Evolutionary conservation across 345 rosid genomes (phyloP).

Genomic region (Ceriops tagal): DNA sequence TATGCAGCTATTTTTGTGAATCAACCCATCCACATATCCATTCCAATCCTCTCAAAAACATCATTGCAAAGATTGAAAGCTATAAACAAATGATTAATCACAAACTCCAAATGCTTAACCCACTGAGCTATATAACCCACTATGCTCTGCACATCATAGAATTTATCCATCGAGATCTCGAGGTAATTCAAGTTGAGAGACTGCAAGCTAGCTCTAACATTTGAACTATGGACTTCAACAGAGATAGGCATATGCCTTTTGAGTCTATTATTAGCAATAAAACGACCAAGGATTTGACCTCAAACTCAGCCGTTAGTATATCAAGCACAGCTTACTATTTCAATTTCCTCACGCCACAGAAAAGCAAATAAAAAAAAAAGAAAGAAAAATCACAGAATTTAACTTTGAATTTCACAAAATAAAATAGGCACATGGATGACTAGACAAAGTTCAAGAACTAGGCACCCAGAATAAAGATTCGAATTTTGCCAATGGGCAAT

Average conservation of each 20-base stretch:
- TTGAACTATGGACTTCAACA: conserved; percentile 76
- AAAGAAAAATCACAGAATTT: conserved; percentile 1
- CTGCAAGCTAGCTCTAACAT: conserved; percentile 87
- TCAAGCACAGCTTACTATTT: conserved; percentile 17
- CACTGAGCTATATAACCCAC: conserved; percentile 80
- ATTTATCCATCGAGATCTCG: conserved; percentile 85
- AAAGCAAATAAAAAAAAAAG: too few species aligned
- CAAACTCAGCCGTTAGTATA: conserved; percentile 41
- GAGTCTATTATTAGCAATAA: conserved; percentile 75
- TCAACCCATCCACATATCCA: conserved; percentile 91
- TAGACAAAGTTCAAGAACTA: neutral
- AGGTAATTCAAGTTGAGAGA: conserved; percentile 91
- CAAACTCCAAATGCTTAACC: conserved; percentile 98
- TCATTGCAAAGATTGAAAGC: conserved; percentile 88
- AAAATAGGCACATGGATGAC: neutral
- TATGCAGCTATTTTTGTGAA: conserved; percentile 93
- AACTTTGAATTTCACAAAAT: neutral
- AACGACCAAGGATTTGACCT: conserved; percentile 59
- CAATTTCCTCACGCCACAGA: neutral
- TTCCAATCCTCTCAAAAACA: conserved; percentile 81
- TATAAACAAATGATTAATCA: conserved; percentile 92
- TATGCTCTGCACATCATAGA: conserved; percentile 80
- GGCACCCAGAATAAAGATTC: neutral
- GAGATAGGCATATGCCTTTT: conserved; percentile 72
- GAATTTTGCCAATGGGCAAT: neutral